A percentile compares a stretch with the other conserved stretches of the same genome.
Evolutionary conservation across 73 alveolate species (phyloP).

Genomic region (Paraurostyla sp.): DNA sequence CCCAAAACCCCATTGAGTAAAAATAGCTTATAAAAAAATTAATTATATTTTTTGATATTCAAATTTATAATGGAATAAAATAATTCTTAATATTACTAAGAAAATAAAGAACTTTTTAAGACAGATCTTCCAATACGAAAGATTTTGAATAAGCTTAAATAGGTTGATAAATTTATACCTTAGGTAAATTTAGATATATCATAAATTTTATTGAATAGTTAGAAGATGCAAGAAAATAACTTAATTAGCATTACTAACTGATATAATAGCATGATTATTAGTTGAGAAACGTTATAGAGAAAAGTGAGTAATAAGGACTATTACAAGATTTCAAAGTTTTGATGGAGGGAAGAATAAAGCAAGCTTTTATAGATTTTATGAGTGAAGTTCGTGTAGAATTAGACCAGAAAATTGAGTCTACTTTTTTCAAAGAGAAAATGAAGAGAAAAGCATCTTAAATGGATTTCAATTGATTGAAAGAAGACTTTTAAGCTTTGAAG

Average conservation of each 20-base stretch:
- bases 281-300: not conserved
- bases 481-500: conserved; percentile 12
- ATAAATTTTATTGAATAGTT: not conserved
- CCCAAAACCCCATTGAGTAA: no score
- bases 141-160: not conserved
- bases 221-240: not conserved
- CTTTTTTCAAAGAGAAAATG: not conserved
- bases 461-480: conserved; percentile 15
- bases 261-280: not conserved
- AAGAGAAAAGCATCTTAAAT: not conserved
- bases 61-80: not conserved
- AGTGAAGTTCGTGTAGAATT: not conserved
- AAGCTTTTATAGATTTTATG: not conserved
- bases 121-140: conserved; percentile 7
- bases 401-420: not conserved
- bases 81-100: not conserved
- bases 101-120: not conserved
- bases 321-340: not conserved
- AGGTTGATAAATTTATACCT: not conserved
- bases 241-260: not conserved
- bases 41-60: no score
- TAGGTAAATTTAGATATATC: not conserved
- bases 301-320: not conserved
- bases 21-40: no score
- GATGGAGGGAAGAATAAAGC: not conserved